Base-by-base conservation (phyloP, 306 rosid species). In the Elaeagnus macrophylla region DNA sequence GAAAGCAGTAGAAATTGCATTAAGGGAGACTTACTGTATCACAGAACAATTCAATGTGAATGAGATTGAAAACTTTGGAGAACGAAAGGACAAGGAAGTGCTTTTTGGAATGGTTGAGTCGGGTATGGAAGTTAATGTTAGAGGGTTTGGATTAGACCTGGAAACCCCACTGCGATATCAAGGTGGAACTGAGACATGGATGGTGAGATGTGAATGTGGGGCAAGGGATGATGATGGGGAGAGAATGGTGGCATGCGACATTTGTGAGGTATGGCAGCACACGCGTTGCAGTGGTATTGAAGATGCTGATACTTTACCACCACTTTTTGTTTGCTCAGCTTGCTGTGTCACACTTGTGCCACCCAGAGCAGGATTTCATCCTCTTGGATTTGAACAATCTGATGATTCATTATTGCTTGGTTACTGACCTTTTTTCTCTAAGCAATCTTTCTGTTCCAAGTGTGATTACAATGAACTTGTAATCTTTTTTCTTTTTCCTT, bases 231-330 rank as follows among this genome's bases (percentile, higher is more conserved):
- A 89, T 55, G 95, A 86, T 46, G 97, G 97, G 5, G 95, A 89
- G 71, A 77, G 94, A 54, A 89, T 89, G 95, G 90, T 89, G 57
- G 77, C 87, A 8, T 89, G 97, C 37, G 95, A 86, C 54, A 79
- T 86, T 45, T 89, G 97, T 44, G 90, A 83, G 63, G 85, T 83
- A 19, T 89, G 97, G 97, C 88, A 83, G 72, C 91, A 86, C 68
- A 86, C 88, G 12, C 70, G 88, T 13, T 86, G 95, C 53, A 62
- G 75, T 64, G 82, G 95, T 19, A 78, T 83, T 12, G 85, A 81
- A 14, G 93, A 83, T 51, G 60, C 81, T 19, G 79, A 83, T 76
- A 59, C 74, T 0, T 84, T 85, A 39, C 87, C 90, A 5, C 94
- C 84, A 20, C 35, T 81, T 36, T 82, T 86, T 76, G 81, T 82